Evolutionary conservation across 148 eudicot genomes (phyloP).

Genomic region (Rhododendron molle): DNA sequence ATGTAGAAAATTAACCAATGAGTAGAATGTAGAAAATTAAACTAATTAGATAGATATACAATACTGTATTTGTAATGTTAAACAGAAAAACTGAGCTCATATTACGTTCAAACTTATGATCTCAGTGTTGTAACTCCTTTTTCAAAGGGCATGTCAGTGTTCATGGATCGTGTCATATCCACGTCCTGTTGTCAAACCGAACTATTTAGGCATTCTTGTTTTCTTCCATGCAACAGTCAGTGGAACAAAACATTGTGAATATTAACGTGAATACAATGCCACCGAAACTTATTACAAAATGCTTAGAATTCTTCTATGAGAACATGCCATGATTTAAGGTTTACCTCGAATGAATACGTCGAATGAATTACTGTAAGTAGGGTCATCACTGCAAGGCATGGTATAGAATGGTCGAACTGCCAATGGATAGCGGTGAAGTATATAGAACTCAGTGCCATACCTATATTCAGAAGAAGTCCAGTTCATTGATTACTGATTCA

Average conservation of each 20-base stretch:
- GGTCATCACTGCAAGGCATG: conserved; percentile 78
- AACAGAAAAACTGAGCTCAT: neutral
- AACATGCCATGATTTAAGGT: neutral
- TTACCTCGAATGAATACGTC: conserved; percentile 93
- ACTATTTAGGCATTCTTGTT: neutral
- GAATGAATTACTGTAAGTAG: conserved; percentile 77
- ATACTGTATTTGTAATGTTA: neutral
- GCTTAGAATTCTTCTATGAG: neutral
- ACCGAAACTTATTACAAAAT: neutral
- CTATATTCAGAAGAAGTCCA: conserved; percentile 31
- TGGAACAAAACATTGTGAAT: neutral
- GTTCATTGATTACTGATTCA: neutral
- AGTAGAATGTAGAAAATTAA: neutral
- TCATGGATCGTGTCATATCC: neutral
- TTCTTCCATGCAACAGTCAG: neutral
- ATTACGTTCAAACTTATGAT: neutral
- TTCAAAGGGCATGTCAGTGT: neutral
- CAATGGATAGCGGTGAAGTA: conserved; percentile 85
- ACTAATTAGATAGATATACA: neutral
- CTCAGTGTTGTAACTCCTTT: neutral
- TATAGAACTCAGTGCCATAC: conserved; percentile 91
- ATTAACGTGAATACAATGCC: neutral
- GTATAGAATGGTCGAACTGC: conserved; percentile 93
- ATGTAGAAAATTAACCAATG: no score
- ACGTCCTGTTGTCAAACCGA: neutral